Evolutionary conservation across 1,284 basidiomycete genomes (phyloP), one percentile per base, ranked within the genome.

Genomic region (Fomitopsis pinicola): DNA sequence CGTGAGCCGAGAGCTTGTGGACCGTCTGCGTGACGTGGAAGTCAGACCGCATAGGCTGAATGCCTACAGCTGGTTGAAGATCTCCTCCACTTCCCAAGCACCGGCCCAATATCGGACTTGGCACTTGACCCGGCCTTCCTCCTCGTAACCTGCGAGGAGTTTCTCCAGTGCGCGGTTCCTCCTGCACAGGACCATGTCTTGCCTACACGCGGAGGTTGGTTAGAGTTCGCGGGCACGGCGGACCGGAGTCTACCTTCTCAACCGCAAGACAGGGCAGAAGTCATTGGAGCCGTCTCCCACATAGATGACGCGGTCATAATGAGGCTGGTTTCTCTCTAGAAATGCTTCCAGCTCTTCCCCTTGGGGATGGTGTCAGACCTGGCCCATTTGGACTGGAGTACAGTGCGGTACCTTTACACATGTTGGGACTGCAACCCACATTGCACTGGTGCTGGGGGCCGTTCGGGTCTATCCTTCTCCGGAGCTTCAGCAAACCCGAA

Each of bases 281-380:
- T 99, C 97, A 75, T 99, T 99, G 12, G 84, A 83, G 1, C 97
- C 97, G 72, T 99, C 97, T 26, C 97, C 97, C 59, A 98, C 84
- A 73, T 98, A 99, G 52, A 95, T 80, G 64, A 98, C 81, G 58
- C 91, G 86, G 64, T 97, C 91, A 70, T 82, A 98, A 38, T 80
- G 77, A 15, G 83, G 80, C n/a, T 82, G 81, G 64, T 92, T 80
- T n/a, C 86, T 78, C 2, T 78, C 77, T 48, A 97, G 79, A 78
- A 92, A 98, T 0, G 87, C 86, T 5, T 90, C 85, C 35, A 99
- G 82, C 74, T 99, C 97, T 67, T 92, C 89, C 45, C 97, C 92
- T 94, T n/a, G 38, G 15, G 35, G 28, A 38, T 5, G 8, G 44
- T 50, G 30, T 53, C 52, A 53, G 36, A 42, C 15, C 17, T 28